Percentiles rank a stretch among this genome's conserved stretches.
Evolutionary conservation across 441 rosid species (phyloP).

Genomic region (Oxalis stricta): DNA sequence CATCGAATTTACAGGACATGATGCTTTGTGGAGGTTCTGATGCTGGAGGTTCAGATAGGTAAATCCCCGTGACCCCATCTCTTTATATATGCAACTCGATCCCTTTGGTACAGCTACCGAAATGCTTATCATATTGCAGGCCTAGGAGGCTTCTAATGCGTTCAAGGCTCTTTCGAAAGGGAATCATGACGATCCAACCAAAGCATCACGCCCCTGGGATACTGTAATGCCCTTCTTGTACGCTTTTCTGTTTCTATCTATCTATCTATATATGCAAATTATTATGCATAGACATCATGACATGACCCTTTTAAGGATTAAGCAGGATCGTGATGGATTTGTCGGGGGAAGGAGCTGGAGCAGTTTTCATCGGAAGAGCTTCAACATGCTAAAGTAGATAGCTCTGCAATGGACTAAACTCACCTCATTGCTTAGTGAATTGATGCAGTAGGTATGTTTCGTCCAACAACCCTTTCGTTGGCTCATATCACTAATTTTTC

Average conservation of each 20-base stretch:
- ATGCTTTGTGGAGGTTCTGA: conserved; percentile 29
- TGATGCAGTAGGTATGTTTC: too few species aligned
- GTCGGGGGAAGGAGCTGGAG: conserved; percentile 30
- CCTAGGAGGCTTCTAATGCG: conserved; percentile 18
- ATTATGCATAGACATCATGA: too few species aligned
- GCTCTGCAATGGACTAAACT: too few species aligned
- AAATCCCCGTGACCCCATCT: too few species aligned
- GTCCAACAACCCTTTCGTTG: too few species aligned
- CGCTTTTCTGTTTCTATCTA: not conserved
- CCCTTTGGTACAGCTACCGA: too few species aligned
- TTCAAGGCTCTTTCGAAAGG: conserved; percentile 16
- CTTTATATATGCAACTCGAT: too few species aligned
- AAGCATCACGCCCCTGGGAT: conserved; percentile 31
- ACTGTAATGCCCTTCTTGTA: conserved; percentile 3
- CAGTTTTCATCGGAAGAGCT: conserved; percentile 19
- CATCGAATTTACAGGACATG: too few species aligned
- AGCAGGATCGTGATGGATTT: conserved; percentile 22
- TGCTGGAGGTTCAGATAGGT: conserved; percentile 15
- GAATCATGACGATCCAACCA: conserved; percentile 18
- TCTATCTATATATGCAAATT: not conserved
- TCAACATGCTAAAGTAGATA: conserved; percentile 22
- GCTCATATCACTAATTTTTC: too few species aligned
- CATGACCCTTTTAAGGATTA: not conserved
- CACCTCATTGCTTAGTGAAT: too few species aligned
- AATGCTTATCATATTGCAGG: conserved; percentile 3